Percentiles rank a stretch among this genome's conserved stretches.
Evolutionary conservation across 768 basidiomycete genomes (phyloP).

Genomic region (Tricholoma flavovirens): DNA sequence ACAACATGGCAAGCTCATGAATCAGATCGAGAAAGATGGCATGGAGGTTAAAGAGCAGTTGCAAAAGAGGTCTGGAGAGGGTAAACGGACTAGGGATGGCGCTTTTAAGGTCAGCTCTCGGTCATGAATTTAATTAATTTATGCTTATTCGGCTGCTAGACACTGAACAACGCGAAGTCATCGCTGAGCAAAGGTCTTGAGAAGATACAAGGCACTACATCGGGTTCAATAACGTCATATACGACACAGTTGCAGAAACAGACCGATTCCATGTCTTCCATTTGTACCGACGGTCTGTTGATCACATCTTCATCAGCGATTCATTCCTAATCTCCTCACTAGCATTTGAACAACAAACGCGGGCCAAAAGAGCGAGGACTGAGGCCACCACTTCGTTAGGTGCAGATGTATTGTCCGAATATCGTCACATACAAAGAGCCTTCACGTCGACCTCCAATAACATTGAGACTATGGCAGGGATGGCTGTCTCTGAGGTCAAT

Average conservation of each 20-base stretch:
- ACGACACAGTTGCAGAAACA: conserved; percentile 47
- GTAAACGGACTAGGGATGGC: conserved; percentile 50
- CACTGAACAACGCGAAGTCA: conserved; percentile 32
- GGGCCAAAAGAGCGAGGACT: conserved; percentile 62
- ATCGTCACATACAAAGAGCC: conserved; percentile 44
- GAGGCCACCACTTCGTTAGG: conserved; percentile 50
- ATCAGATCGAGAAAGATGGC: conserved; percentile 35
- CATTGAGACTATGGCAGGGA: conserved; percentile 16
- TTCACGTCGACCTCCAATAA: conserved; percentile 46
- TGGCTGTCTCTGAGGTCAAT: conserved; percentile 48
- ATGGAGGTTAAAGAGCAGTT: conserved; percentile 35
- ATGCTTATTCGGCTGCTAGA: conserved; percentile 27
- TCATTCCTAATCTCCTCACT: not conserved
- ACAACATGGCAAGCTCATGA: conserved; percentile 43
- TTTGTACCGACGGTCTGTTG: conserved; percentile 40
- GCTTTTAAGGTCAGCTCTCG: conserved; percentile 47
- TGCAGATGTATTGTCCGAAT: conserved; percentile 46
- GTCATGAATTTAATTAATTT: not conserved
- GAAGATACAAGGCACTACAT: conserved; percentile 38
- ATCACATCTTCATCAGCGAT: not conserved
- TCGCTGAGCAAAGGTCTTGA: conserved; percentile 36
- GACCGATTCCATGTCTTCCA: conserved; percentile 35
- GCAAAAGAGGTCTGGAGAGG: conserved; percentile 42
- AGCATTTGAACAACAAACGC: conserved; percentile 59
- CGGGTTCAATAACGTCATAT: conserved; percentile 45